A percentile compares a stretch with the other conserved stretches of the same genome.
These are phyloP conservation scores for Pisolithus microcarpus DNA, from an alignment of 768 basidiomycete genomes.

Conservation along the genomic window DNA sequence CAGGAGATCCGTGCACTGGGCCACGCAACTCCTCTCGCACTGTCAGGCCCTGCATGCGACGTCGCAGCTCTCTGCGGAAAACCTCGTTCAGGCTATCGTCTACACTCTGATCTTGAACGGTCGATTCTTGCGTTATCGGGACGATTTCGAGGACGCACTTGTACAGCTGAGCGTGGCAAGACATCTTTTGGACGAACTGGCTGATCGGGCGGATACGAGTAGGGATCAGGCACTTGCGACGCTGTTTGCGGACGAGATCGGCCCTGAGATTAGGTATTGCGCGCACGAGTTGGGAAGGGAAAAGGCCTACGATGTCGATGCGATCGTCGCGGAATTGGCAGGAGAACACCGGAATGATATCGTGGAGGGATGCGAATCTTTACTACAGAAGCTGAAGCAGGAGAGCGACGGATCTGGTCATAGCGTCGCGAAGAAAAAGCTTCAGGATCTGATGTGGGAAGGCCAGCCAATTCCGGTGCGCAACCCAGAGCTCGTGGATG, in stretches of 20 bases:
- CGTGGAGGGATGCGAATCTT: slow-evolving; percentile 53
- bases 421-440: slow-evolving; percentile 42
- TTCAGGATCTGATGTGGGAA: slow-evolving; percentile 69
- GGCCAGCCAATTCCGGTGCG: slow-evolving; percentile 77
- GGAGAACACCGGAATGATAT: slow-evolving; percentile 49
- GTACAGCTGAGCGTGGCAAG: slow-evolving; percentile 75
- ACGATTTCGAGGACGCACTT: slow-evolving; percentile 70
- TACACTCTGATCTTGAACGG: slow-evolving; percentile 81
- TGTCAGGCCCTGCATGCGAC: slow-evolving; percentile 56
- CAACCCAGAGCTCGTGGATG: slow-evolving; percentile 87
- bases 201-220: slow-evolving; percentile 56
- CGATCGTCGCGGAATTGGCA: slow-evolving; percentile 60
- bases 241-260: slow-evolving; percentile 78
- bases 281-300: slow-evolving; percentile 80
- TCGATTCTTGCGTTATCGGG: slow-evolving; percentile 71
- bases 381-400: slow-evolving; percentile 45
- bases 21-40: slow-evolving; percentile 67
- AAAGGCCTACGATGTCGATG: slow-evolving; percentile 77
- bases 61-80: slow-evolving; percentile 46
- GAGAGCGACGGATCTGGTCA: slow-evolving; percentile 33
- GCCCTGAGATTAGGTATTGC: slow-evolving; percentile 86
- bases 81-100: slow-evolving; percentile 61
- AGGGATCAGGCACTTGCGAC: slow-evolving; percentile 83
- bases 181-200: slow-evolving; percentile 61
- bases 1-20: slow-evolving; percentile 72